These are phyloP conservation scores for Ceratocystis huliohia DNA, from an alignment of 2,329 filamentous ascomycete genomes.

Conservation along the genomic window DNA sequence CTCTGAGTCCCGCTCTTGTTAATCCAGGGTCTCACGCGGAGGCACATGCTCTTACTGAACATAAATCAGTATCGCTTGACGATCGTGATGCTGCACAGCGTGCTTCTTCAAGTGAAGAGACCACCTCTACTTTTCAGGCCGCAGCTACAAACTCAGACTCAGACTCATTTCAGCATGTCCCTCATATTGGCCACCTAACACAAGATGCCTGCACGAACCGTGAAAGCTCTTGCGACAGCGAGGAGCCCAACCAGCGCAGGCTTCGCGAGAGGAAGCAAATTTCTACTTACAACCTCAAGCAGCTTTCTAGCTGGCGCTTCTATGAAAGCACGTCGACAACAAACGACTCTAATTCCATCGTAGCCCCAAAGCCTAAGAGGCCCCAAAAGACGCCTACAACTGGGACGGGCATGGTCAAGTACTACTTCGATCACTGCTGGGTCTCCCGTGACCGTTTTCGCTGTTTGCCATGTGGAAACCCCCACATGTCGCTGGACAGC, in stretches of 20 bases:
- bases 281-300: slow-evolving; percentile 43
- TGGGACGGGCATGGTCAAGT: slow-evolving; percentile 33
- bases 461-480: slow-evolving; percentile 40
- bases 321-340: background rate
- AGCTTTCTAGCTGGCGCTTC: slow-evolving; percentile 35
- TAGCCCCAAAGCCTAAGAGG: background rate
- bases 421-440: slow-evolving; percentile 34
- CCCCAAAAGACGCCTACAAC: background rate
- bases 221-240: background rate
- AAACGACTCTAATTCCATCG: background rate
- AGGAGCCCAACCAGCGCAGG: background rate
- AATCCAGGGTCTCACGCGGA: too few species aligned
- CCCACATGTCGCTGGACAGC: slow-evolving; percentile 36
- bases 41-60: background rate
- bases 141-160: background rate
- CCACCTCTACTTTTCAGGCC: background rate
- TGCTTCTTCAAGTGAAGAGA: background rate
- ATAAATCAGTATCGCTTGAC: background rate
- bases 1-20: too few species aligned
- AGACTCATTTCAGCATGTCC: background rate
- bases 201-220: background rate
- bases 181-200: background rate
- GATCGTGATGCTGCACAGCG: background rate
- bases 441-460: slow-evolving; percentile 37
- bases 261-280: slow-evolving; percentile 7